phyloP scores from a whole-genome alignment of 2,329 filamentous ascomycete genomes.

The Ophiostoma populinum region DNA sequence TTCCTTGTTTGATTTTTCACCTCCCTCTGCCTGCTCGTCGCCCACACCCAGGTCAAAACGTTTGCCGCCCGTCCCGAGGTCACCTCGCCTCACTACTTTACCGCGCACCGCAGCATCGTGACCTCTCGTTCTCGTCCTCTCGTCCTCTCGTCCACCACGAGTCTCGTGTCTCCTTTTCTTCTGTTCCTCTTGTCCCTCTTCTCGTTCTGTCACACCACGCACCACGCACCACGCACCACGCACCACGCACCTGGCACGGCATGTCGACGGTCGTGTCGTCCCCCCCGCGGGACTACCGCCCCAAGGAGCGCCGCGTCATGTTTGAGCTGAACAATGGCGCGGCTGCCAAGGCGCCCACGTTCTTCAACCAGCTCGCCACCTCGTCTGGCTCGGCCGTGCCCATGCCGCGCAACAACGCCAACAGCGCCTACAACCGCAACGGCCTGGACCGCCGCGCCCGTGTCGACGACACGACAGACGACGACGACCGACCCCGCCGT shows the following conservation, averaged over 20 bases:
- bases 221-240: background rate
- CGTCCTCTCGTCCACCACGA: too few relatives aligned
- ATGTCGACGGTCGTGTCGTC: background rate
- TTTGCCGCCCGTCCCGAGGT: too few relatives aligned
- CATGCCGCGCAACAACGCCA: background rate
- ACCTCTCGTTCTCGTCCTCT: background rate
- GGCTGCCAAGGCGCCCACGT: background rate
- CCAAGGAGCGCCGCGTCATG: constrained; percentile 6
- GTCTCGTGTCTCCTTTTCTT: background rate
- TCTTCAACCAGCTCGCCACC: constrained; percentile 4
- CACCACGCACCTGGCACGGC: background rate
- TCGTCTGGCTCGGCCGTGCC: background rate
- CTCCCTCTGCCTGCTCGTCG: too few relatives aligned
- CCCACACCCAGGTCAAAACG: too few relatives aligned
- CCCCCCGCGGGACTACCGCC: background rate
- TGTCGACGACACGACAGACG: constrained; percentile 5
- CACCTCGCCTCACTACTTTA: too few relatives aligned
- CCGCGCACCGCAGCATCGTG: too few relatives aligned
- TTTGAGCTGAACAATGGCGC: constrained; percentile 5
- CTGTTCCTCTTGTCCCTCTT: background rate
- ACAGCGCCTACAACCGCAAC: background rate
- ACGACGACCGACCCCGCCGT: too few relatives aligned
- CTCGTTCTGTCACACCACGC: background rate
- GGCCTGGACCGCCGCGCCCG: constrained; percentile 4
- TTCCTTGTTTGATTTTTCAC: too few relatives aligned